Evolutionary conservation across 495 filamentous ascomycete species (phyloP).

Genomic region (Aspergillus bridgeri): DNA sequence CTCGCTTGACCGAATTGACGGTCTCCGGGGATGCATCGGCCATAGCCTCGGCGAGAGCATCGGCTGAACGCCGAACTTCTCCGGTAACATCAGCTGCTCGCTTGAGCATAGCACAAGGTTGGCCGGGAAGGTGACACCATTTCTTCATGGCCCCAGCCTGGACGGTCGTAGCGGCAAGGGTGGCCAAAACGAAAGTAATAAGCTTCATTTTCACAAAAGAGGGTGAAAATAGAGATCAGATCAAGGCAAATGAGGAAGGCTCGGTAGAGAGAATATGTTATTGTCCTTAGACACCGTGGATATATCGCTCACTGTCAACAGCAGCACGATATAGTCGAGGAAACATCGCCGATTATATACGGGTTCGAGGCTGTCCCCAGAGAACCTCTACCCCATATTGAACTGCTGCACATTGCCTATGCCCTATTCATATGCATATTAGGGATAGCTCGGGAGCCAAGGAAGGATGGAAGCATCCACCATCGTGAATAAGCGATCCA

Average conservation of each 20-base stretch:
- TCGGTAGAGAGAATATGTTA: constrained; percentile 5
- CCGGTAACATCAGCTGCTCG: constrained; percentile 29
- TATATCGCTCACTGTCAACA: neutral
- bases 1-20: constrained; percentile 46
- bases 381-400: neutral
- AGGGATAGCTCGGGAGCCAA: neutral
- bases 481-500: constrained; percentile 14
- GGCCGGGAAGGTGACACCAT: constrained; percentile 35
- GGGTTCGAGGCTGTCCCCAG: neutral
- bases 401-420: neutral
- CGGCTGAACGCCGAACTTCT: constrained; percentile 49
- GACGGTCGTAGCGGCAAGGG: constrained; percentile 36
- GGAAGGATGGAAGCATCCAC: neutral
- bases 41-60: constrained; percentile 47
- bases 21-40: constrained; percentile 28
- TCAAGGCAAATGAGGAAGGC: constrained; percentile 4
- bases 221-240: constrained; percentile 2
- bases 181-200: constrained; percentile 32
- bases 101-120: constrained; percentile 31
- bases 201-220: constrained; percentile 46
- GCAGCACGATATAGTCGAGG: constrained; percentile 9
- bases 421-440: constrained; percentile 10
- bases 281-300: neutral
- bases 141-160: constrained; percentile 32
- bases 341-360: constrained; percentile 6